A percentile compares a stretch with the other conserved stretches of the same genome.
Evolutionary conservation across 495 filamentous ascomycete species (phyloP).

Genomic region (Penicillium canescens): DNA sequence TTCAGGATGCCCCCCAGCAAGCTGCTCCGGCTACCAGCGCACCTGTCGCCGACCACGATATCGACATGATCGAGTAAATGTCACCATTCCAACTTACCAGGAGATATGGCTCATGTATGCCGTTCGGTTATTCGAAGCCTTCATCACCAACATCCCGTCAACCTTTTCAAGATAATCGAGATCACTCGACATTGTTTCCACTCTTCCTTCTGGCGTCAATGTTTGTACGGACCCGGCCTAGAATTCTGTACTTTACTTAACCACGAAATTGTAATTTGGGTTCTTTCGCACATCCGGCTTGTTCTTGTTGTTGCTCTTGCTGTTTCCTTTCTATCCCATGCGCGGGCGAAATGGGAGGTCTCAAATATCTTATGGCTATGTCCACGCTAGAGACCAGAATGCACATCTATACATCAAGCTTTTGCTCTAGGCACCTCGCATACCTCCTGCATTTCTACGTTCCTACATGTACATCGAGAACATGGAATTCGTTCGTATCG

Average conservation of each 20-base stretch:
- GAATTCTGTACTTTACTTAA: slow-evolving; percentile 19
- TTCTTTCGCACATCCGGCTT: slow-evolving; percentile 2
- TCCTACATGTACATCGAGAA: too few relatives aligned
- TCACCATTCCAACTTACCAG: background rate
- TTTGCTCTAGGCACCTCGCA: background rate
- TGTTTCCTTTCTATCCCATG: background rate
- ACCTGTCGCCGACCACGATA: slow-evolving; percentile 54
- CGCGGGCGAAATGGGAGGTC: background rate
- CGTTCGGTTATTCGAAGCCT: background rate
- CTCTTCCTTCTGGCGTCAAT: background rate
- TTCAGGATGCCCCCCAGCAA: slow-evolving; percentile 17
- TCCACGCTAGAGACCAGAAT: too few relatives aligned
- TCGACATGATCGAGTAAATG: slow-evolving; percentile 54
- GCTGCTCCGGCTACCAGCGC: slow-evolving; percentile 21
- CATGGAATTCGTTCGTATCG: too few relatives aligned
- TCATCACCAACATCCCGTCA: background rate
- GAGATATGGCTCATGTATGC: background rate
- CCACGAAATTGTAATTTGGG: slow-evolving; percentile 21
- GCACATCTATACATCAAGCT: background rate
- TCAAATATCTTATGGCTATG: too few relatives aligned
- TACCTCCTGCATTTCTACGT: too few relatives aligned
- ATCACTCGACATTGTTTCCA: background rate
- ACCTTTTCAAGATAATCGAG: background rate
- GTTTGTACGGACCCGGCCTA: background rate
- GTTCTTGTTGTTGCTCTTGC: background rate